phyloP scores from a whole-genome alignment of 2,329 filamentous ascomycete species.

The Penicillium griseofulvum region DNA sequence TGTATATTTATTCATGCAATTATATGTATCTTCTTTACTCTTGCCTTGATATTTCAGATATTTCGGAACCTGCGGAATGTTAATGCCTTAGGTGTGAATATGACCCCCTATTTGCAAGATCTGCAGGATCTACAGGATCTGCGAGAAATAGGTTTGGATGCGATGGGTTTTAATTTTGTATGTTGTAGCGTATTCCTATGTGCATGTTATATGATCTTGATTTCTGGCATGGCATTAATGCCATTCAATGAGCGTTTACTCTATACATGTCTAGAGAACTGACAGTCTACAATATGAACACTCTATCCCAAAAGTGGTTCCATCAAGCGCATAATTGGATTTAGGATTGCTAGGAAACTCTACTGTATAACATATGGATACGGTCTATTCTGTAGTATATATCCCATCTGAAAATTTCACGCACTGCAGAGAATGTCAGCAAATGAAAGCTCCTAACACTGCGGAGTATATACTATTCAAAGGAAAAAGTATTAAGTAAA shows the following conservation, averaged over 20 bases:
- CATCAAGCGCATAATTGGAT: neutral
- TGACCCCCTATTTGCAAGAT: neutral
- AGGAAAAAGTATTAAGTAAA: too few relatives aligned
- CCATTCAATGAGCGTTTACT: neutral
- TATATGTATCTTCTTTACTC: neutral
- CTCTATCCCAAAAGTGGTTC: too few relatives aligned
- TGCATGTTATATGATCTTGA: neutral
- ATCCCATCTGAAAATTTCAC: too few relatives aligned
- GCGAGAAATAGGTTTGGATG: neutral
- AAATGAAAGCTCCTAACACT: too few relatives aligned
- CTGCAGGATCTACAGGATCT: neutral
- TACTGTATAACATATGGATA: too few relatives aligned
- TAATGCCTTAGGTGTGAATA: slow-evolving; percentile 1
- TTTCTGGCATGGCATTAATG: neutral
- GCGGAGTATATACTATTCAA: too few relatives aligned
- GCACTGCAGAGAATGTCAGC: too few relatives aligned
- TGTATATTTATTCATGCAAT: slow-evolving; percentile 6
- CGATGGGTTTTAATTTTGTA: too few relatives aligned
- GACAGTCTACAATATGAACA: too few relatives aligned
- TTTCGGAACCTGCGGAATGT: neutral
- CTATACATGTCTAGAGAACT: neutral
- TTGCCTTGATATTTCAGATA: neutral
- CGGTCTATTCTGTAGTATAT: too few relatives aligned
- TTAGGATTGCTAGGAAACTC: too few relatives aligned
- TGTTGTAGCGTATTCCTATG: neutral